Conservation (phyloP, 2,329 filamentous ascomycete species). For the Graphilbum sp. region DNA sequence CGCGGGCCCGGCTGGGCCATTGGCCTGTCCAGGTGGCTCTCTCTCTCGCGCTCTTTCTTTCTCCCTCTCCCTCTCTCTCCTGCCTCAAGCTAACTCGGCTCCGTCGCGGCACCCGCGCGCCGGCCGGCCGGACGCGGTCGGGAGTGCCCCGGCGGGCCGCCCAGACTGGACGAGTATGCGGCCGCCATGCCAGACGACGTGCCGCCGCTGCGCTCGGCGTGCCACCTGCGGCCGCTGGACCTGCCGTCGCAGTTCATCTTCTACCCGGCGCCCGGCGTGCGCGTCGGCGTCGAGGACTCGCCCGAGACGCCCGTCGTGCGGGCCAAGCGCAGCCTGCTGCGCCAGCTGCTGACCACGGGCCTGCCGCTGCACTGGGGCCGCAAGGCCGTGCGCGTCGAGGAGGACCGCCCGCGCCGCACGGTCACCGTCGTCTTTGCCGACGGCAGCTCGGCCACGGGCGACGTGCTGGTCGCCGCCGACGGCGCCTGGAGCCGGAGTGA, state of each 20-base stretch:
- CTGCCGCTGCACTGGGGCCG: conserved; percentile 23
- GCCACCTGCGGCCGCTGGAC: conserved; percentile 12
- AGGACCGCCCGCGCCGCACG: conserved; percentile 13
- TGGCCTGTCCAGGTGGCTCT: conserved; percentile 13
- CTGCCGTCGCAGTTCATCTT: conserved; percentile 12
- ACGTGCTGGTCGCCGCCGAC: conserved; percentile 30
- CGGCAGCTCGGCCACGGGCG: conserved; percentile 22
- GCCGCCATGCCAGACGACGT: conserved; percentile 11
- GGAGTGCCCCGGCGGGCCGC: no score
- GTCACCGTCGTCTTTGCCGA: conserved; percentile 27
- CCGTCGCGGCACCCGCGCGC: no score
- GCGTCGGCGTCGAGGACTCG: conserved; percentile 11
- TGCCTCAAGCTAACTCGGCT: no score
- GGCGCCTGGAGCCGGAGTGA: conserved; percentile 22
- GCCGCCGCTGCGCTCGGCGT: conserved; percentile 8
- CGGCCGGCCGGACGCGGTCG: no score
- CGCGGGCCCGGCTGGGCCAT: conserved; percentile 16
- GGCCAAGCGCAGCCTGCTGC: conserved; percentile 14
- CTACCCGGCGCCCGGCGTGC: conserved; percentile 5
- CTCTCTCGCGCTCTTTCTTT: neutral
- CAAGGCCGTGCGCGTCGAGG: conserved; percentile 17
- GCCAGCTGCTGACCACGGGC: conserved; percentile 13
- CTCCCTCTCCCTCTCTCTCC: no score
- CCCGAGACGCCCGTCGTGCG: conserved; percentile 16
- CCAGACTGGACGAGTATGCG: conserved; percentile 9